Conservation (phyloP, 345 rosid genomes). For the Mallotus nudiflorus region DNA sequence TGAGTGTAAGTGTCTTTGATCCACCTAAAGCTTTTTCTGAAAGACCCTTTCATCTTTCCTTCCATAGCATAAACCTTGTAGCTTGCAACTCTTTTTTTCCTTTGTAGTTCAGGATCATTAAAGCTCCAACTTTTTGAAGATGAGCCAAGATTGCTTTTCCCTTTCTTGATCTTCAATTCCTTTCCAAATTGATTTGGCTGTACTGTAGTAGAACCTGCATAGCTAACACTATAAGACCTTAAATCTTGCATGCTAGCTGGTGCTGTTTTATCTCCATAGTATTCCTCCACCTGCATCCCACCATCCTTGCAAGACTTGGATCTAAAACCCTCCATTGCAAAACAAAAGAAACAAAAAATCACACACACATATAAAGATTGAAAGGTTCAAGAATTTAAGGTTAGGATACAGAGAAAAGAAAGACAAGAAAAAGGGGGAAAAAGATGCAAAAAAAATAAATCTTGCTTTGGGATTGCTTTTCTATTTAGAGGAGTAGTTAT, state of each 20-base stretch:
- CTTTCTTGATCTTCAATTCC: conserved; percentile 53
- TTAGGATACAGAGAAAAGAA: neutral
- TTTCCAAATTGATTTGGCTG: conserved; percentile 35
- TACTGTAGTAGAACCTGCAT: conserved; percentile 20
- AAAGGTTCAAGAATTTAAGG: conserved; percentile 11
- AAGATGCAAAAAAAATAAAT: neutral
- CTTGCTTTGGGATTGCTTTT: conserved; percentile 15
- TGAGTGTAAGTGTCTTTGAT: conserved; percentile 71
- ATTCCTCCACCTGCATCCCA: conserved; percentile 34
- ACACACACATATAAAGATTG: neutral
- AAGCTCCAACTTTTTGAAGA: conserved; percentile 67
- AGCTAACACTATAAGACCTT: conserved; percentile 55
- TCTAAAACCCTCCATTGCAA: conserved; percentile 56
- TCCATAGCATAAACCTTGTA: conserved; percentile 81
- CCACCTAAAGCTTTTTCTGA: conserved; percentile 88
- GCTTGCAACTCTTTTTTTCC: conserved; percentile 90
- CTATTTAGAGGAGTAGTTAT: neutral
- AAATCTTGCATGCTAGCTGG: conserved; percentile 61
- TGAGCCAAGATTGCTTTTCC: conserved; percentile 43
- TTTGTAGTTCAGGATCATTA: conserved; percentile 76
- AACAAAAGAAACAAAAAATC: neutral
- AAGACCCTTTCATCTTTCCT: conserved; percentile 86
- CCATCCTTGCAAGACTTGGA: conserved; percentile 55
- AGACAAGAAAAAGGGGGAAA: neutral
- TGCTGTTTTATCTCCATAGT: conserved; percentile 31